Percentiles rank a stretch among this genome's conserved stretches.
These are phyloP conservation scores for Kwoniella bestiolae DNA, from an alignment of 768 basidiomycete genomes.

Conservation along the genomic window DNA sequence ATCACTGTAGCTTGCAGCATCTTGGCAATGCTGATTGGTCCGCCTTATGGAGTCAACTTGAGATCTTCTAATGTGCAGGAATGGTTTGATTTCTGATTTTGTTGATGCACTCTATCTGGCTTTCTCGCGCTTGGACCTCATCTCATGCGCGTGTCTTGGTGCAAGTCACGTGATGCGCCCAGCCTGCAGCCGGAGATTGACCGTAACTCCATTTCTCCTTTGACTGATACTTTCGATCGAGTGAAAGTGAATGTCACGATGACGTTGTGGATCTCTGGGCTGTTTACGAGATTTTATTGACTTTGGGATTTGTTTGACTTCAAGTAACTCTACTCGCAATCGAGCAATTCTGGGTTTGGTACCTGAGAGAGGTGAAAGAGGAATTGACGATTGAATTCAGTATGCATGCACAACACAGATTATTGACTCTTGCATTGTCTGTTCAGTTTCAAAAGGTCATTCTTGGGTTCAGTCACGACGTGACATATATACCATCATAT, in stretches of 20 bases:
- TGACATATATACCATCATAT: no score
- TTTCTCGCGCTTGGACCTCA: neutral
- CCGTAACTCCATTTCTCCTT: neutral
- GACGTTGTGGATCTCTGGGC: neutral
- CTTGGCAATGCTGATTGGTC: neutral
- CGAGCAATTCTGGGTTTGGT: no score
- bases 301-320: neutral
- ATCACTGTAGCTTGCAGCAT: conserved; percentile 20
- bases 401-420: no score
- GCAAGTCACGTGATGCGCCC: neutral
- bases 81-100: neutral
- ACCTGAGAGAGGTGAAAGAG: no score
- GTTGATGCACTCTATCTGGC: neutral
- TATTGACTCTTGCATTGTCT: no score
- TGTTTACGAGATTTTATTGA: neutral
- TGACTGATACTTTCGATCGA: neutral
- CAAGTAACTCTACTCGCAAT: neutral
- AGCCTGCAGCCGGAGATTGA: neutral
- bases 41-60: neutral
- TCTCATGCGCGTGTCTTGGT: neutral
- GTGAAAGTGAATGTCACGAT: neutral
- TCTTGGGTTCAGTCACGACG: no score
- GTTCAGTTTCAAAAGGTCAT: no score
- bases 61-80: neutral
- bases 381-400: no score